Evolutionary conservation across 306 rosid genomes (phyloP).

Genomic region (Pyrus pyrifolia): DNA sequence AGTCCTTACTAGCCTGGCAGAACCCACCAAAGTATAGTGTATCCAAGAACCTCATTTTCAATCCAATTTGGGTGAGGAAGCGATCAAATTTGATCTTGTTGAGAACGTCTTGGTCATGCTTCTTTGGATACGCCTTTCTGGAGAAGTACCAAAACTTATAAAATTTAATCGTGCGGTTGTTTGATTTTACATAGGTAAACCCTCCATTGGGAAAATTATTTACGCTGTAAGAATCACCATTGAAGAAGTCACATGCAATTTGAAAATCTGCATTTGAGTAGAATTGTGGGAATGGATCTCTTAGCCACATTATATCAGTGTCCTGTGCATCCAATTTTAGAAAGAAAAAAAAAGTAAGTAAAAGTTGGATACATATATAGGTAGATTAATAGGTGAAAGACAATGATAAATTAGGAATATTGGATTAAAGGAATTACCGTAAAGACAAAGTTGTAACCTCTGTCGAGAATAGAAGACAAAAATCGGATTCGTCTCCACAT

Average conservation of each 20-base stretch:
- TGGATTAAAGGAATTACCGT: constrained; percentile 37
- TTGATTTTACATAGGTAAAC: constrained; percentile 59
- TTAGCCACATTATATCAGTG: constrained; percentile 79
- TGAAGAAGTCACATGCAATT: constrained; percentile 60
- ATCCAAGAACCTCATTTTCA: constrained; percentile 56
- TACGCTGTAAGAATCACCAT: constrained; percentile 35
- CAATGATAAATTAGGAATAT: not conserved
- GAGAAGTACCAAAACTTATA: constrained; percentile 67
- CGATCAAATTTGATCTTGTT: constrained; percentile 47
- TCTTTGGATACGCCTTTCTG: constrained; percentile 22
- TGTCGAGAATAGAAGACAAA: constrained; percentile 47
- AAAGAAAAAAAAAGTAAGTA: too few species aligned
- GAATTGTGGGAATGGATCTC: constrained; percentile 57
- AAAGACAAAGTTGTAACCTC: constrained; percentile 73
- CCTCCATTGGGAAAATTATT: constrained; percentile 67
- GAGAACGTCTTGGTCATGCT: constrained; percentile 81
- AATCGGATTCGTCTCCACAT: constrained; percentile 80
- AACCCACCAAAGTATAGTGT: constrained; percentile 70
- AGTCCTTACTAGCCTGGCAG: constrained; percentile 42
- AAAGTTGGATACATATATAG: not conserved
- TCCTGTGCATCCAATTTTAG: constrained; percentile 36
- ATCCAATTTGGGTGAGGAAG: constrained; percentile 14
- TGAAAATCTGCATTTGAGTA: constrained; percentile 61
- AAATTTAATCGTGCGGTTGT: constrained; percentile 38
- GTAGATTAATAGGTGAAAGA: not conserved